phyloP scores from a whole-genome alignment of 495 filamentous ascomycete genomes.

The Aspergillus saccharolyticus region DNA sequence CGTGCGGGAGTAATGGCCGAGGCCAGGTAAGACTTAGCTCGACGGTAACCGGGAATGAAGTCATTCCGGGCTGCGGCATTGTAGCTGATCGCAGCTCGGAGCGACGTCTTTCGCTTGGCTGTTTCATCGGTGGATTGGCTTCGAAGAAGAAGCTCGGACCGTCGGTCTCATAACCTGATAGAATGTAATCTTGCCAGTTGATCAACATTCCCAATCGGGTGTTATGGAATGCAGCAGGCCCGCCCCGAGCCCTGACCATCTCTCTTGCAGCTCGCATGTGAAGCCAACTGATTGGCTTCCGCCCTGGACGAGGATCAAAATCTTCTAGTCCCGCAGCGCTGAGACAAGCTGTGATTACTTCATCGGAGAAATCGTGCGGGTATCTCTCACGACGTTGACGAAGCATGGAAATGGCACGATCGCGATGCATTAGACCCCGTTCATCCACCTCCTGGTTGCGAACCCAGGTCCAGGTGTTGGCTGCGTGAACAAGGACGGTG shows the following conservation, averaged over 20 bases:
- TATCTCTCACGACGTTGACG: conserved; percentile 26
- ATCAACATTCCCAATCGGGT: conserved; percentile 38
- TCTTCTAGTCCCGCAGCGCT: conserved; percentile 40
- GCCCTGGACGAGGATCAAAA: conserved; percentile 35
- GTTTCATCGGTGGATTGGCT: conserved; percentile 1
- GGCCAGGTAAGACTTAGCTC: not conserved
- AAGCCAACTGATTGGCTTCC: conserved; percentile 34
- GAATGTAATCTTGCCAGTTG: conserved; percentile 42
- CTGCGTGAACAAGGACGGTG: conserved; percentile 34
- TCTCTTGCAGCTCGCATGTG: conserved; percentile 38
- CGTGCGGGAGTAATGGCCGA: conserved; percentile 12
- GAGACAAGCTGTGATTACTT: conserved; percentile 34
- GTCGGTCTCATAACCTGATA: conserved; percentile 35
- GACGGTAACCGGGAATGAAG: conserved; percentile 18
- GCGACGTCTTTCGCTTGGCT: not conserved
- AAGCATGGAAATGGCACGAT: conserved; percentile 31
- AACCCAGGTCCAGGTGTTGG: conserved; percentile 37
- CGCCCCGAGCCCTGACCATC: conserved; percentile 37
- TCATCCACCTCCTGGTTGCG: conserved; percentile 27
- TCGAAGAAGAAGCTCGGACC: conserved; percentile 34
- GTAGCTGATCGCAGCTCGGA: not conserved
- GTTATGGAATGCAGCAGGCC: conserved; percentile 32
- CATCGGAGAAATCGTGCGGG: conserved; percentile 32
- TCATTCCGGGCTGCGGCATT: conserved; percentile 2
- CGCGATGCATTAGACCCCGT: conserved; percentile 25